These are phyloP conservation scores for Geotrichum fermentans DNA, from an alignment of 1,139 yeast species.

Conservation along the genomic window DNA sequence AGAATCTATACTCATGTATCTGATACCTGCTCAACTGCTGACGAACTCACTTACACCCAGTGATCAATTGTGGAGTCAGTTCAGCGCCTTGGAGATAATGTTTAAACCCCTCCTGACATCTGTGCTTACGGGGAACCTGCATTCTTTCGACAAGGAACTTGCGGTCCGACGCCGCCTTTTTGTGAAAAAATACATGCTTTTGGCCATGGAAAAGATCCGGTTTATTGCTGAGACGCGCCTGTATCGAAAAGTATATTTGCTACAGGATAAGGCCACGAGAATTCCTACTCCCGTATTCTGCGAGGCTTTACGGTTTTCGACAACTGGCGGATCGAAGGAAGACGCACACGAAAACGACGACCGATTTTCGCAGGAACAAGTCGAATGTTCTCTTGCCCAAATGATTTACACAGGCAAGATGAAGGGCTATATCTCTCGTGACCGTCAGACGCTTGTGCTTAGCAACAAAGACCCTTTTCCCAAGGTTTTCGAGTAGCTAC, in stretches of 20 bases:
- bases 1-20: constrained; percentile 38
- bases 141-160: constrained; percentile 46
- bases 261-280: constrained; percentile 40
- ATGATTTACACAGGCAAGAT: constrained; percentile 58
- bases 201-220: constrained; percentile 58
- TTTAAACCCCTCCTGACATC: constrained; percentile 52
- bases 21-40: constrained; percentile 39
- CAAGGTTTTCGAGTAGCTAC: constrained; percentile 19
- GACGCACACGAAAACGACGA: background rate
- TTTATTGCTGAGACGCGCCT: constrained; percentile 51
- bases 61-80: constrained; percentile 41
- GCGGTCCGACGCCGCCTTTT: constrained; percentile 47
- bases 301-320: constrained; percentile 43
- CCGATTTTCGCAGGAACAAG: constrained; percentile 43
- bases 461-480: constrained; percentile 44
- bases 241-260: constrained; percentile 45
- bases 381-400: constrained; percentile 69
- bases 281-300: constrained; percentile 48
- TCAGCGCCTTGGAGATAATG: constrained; percentile 25
- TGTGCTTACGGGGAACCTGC: constrained; percentile 52
- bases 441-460: constrained; percentile 68
- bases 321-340: constrained; percentile 10
- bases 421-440: constrained; percentile 82
- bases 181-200: constrained; percentile 57
- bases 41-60: constrained; percentile 29